Evolutionary conservation across 768 basidiomycete genomes (phyloP).

Genomic region (Boletus tylopilopsis): DNA sequence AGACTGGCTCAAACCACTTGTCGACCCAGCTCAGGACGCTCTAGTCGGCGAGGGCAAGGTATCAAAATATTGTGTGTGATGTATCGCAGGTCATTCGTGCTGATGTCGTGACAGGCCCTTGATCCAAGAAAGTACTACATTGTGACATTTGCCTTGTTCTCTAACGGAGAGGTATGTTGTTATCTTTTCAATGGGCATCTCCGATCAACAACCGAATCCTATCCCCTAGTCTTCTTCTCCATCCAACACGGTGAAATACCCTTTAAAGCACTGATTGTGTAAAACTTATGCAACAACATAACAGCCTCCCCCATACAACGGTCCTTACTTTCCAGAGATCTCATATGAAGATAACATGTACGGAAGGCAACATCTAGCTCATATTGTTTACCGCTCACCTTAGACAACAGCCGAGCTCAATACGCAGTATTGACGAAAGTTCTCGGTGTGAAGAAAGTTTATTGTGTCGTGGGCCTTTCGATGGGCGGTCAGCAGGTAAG

Average conservation of each 20-base stretch:
- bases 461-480: constrained; percentile 49
- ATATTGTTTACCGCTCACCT: neutral
- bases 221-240: constrained; percentile 49
- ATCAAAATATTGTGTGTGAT: neutral
- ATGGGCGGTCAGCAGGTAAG: constrained; percentile 56
- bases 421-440: constrained; percentile 46
- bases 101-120: constrained; percentile 36
- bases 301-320: constrained; percentile 53
- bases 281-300: neutral
- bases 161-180: constrained; percentile 50
- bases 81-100: neutral
- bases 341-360: constrained; percentile 60
- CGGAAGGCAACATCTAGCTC: neutral
- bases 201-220: no score
- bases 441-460: constrained; percentile 42
- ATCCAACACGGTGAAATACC: constrained; percentile 49
- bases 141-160: constrained; percentile 55
- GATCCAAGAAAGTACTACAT: constrained; percentile 50
- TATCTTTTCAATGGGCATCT: no score
- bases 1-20: neutral
- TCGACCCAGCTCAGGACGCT: constrained; percentile 39
- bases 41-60: constrained; percentile 52
- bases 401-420: constrained; percentile 45
- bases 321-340: constrained; percentile 54
- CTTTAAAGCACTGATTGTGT: neutral